Base-by-base conservation (phyloP, 1,284 basidiomycete species). In the Ganoderma sp. region DNA sequence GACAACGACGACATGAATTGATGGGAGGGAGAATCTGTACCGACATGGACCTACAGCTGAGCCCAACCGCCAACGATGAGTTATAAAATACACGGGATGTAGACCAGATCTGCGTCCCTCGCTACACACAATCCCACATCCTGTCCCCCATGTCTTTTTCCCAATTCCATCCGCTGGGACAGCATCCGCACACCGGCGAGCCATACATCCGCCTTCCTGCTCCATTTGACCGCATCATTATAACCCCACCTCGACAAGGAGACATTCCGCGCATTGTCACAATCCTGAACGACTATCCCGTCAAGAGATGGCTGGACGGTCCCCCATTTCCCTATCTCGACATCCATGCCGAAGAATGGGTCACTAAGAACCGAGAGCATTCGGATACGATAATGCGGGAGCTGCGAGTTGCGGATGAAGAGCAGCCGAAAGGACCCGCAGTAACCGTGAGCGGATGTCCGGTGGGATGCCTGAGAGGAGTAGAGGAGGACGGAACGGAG, bases 241-340 rank as follows among this genome's bases (percentile, higher is more conserved):
- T 90, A 37, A 90, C 88, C 0, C 84, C 89, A 39, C 84, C 86
- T 32, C 84, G 88, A 52, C 66, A 76, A 39, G 81, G 77, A 59
- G 88, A 90, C 73, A 81, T 74, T 25, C 74, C 77, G 15, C 69
- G 70, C 41, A 69, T 82, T 25, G 74, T 81, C 12, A 69, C 78
- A 0, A 76, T 82, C 65, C 69, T 90, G 73, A 90, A 89, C 71
- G 85, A 90, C 75, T 80, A 82, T 28, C 71, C 76, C 1, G 81
- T 91, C 10, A 82, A 80, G 67, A 72, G 75, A 50, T 85, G 82
- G 83, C 71, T 90, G 5, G 73, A 75, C 34, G 79, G 79, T 5
- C 83, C 84, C 0, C 85, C 87, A 0, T 82, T 82, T 66, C 90
- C 90, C 12, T 90, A 89, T 78, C 75, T 77, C 9, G 75, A 78